phyloP scores from a whole-genome alignment of 352 stramenopile species.

The Thraustochytrium sp. region DNA sequence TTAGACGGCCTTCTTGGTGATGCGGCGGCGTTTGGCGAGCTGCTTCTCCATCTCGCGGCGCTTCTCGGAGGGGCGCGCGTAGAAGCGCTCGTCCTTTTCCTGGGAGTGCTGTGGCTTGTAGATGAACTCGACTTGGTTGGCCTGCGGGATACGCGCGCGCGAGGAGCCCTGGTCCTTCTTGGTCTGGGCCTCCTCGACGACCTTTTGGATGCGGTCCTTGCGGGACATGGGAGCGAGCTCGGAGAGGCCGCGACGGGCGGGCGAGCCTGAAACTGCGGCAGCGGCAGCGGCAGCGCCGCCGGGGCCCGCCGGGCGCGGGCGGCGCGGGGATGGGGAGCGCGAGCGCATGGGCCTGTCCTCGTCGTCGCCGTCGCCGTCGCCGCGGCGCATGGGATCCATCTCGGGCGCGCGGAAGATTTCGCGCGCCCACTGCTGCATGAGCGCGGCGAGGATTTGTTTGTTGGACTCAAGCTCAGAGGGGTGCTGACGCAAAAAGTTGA shows the following conservation, averaged over 20 bases:
- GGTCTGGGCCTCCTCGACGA: background rate
- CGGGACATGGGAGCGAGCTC: background rate
- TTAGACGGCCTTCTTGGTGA: background rate
- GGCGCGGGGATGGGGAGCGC: background rate
- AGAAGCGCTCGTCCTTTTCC: background rate
- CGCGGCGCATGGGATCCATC: background rate
- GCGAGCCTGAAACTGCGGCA: no score
- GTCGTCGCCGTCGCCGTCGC: background rate
- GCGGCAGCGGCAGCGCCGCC: background rate
- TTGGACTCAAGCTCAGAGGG: constrained; percentile 2
- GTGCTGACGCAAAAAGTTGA: constrained; percentile 33
- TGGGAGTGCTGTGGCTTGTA: background rate
- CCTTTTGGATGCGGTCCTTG: background rate
- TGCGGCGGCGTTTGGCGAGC: background rate
- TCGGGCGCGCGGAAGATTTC: background rate
- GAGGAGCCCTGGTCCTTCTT: background rate
- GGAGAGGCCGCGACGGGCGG: background rate
- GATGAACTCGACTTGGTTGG: constrained; percentile 10
- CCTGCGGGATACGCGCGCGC: background rate
- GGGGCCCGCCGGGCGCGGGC: background rate
- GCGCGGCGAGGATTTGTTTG: background rate
- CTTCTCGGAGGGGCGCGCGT: background rate
- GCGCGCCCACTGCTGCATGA: constrained; percentile 31
- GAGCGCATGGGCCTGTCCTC: background rate
- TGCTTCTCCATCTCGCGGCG: constrained; percentile 23